Conservation (phyloP, 1,284 basidiomycete species). For the Ceratobasidium sp. region DNA sequence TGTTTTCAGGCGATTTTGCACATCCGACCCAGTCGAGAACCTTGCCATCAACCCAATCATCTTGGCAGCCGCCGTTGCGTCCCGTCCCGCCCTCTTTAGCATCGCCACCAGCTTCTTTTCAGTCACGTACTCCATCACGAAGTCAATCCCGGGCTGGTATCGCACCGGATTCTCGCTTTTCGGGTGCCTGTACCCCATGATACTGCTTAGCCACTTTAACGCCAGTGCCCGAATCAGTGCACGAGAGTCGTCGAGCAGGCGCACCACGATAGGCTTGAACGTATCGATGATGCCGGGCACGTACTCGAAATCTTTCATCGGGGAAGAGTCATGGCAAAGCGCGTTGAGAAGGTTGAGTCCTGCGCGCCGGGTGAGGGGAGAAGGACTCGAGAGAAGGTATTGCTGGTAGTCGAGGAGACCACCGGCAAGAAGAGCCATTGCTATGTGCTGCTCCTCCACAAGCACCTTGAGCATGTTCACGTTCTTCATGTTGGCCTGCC, state of each 20-base stretch:
- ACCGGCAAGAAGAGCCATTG: conserved; percentile 3
- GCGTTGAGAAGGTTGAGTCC: conserved; percentile 23
- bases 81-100: conserved; percentile 12
- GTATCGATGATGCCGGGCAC: conserved; percentile 28
- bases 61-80: conserved; percentile 10
- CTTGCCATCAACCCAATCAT: conserved; percentile 1
- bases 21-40: background rate
- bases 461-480: conserved; percentile 21
- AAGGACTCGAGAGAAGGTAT: conserved; percentile 6
- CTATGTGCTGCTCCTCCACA: conserved; percentile 24
- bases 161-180: background rate
- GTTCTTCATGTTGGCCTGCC: conserved; percentile 31
- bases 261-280: background rate
- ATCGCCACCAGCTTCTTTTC: conserved; percentile 22
- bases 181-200: conserved; percentile 25
- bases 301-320: background rate
- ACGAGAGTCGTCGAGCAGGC: conserved; percentile 7
- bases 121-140: conserved; percentile 7
- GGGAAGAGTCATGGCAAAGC: conserved; percentile 22
- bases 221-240: conserved; percentile 21
- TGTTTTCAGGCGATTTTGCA: background rate
- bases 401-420: conserved; percentile 26
- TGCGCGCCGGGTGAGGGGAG: conserved; percentile 37
- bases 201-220: conserved; percentile 16
- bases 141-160: conserved; percentile 21